phyloP scores from a whole-genome alignment of 1,284 basidiomycete genomes.

The Tylopilus orsonianus region DNA sequence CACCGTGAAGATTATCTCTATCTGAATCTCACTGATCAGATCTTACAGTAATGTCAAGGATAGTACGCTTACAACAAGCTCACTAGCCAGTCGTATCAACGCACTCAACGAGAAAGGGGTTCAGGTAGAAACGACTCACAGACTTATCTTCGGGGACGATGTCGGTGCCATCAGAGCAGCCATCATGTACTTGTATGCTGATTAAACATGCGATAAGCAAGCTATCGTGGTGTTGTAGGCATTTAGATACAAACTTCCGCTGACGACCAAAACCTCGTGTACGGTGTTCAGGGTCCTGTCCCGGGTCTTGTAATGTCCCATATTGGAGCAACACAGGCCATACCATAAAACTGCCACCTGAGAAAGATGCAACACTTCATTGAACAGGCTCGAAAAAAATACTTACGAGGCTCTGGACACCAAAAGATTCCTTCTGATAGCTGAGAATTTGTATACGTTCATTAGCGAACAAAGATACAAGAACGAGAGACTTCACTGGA shows the following conservation, averaged over 20 bases:
- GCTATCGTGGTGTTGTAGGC: neutral
- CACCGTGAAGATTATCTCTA: constrained; percentile 3
- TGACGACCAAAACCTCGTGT: neutral
- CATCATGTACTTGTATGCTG: neutral
- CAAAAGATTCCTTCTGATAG: constrained; percentile 1
- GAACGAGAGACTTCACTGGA: neutral
- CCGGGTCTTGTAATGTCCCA: neutral
- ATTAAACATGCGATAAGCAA: neutral
- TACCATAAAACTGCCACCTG: constrained; percentile 5
- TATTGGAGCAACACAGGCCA: neutral
- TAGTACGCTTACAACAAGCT: constrained; percentile 1
- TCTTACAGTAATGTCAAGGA: neutral
- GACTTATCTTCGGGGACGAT: neutral
- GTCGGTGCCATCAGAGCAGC: neutral
- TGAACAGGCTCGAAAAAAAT: too few relatives aligned
- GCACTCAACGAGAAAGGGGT: neutral
- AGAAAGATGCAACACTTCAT: too few relatives aligned
- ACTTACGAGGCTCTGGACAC: constrained; percentile 7
- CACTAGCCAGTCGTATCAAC: neutral
- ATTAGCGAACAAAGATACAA: too few relatives aligned
- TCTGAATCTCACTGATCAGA: neutral
- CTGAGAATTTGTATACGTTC: too few relatives aligned
- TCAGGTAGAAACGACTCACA: neutral
- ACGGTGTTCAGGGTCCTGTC: constrained; percentile 3
- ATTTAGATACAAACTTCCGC: constrained; percentile 3